phyloP scores from a whole-genome alignment of 495 filamentous ascomycete species.

The Niebla homalea region DNA sequence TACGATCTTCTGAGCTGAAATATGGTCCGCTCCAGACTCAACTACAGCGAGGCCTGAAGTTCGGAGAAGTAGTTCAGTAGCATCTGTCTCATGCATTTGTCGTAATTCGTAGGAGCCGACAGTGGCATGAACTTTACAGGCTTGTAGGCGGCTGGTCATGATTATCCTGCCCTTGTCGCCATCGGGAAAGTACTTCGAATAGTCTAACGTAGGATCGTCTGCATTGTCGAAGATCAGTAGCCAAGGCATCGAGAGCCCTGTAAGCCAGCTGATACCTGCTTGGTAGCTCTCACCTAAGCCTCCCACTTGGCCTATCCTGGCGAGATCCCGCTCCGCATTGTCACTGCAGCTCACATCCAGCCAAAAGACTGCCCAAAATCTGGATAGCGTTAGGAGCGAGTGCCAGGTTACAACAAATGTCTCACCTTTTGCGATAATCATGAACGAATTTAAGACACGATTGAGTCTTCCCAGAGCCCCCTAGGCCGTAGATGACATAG shows the following conservation, averaged over 20 bases:
- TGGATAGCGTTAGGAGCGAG: neutral
- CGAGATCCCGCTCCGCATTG: constrained; percentile 19
- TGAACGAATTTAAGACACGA: constrained; percentile 27
- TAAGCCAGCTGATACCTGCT: constrained; percentile 23
- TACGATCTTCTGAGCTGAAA: constrained; percentile 16
- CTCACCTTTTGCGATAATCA: constrained; percentile 23
- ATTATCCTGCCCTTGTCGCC: constrained; percentile 24
- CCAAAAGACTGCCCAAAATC: constrained; percentile 31
- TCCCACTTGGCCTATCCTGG: constrained; percentile 16
- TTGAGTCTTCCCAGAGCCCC: constrained; percentile 30
- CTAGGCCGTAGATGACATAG: constrained; percentile 25
- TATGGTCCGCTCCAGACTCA: neutral
- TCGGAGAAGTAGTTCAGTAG: constrained; percentile 22
- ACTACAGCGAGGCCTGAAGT: constrained; percentile 8
- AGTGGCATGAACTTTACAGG: constrained; percentile 19
- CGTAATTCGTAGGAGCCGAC: constrained; percentile 20
- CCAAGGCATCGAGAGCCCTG: constrained; percentile 23
- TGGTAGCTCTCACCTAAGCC: constrained; percentile 15
- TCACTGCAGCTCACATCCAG: constrained; percentile 26
- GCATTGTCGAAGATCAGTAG: constrained; percentile 36
- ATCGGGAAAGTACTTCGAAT: constrained; percentile 25
- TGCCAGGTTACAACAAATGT: neutral
- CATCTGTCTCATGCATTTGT: constrained; percentile 21
- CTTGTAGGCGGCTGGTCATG: constrained; percentile 30
- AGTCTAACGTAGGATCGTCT: constrained; percentile 26